Base-by-base conservation (phyloP, 2,329 filamentous ascomycete species). In the Zymoseptoria pseudotritici region DNA sequence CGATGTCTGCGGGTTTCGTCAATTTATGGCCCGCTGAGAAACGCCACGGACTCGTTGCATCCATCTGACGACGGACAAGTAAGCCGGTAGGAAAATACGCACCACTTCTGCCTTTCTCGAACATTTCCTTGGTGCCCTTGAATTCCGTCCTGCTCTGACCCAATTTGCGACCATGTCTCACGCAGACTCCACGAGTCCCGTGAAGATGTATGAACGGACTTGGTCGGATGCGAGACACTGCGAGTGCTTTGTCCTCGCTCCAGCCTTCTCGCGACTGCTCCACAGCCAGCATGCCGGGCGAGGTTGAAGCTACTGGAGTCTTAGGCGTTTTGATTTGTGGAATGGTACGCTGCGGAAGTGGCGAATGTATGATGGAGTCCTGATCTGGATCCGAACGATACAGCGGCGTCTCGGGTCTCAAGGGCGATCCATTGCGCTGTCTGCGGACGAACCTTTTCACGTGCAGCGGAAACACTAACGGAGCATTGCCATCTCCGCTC, bases 41-140 rank as follows among this genome's bases (percentile, higher is more conserved):
- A 31, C 57, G 62, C 67, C 68, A 73, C 3, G 69, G 70, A 61
- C 70, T 73, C 11, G 69, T 68, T 9, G 67, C 66, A 11, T 72
- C 69, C 31, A 68, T 60, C 54, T 72, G 68, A 22, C 66, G 66
- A 24, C 64, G 60, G 11, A 62, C 61, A 36, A 59, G 56, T 13
- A 66, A 54, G 24, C 69, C 69, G 54, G 64, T 66, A 51, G 71
- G 67, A 42, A 69, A 57, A 55, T 69, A 71, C 62, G 62, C 63
- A 67, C 70, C 71, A 57, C 61, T 67, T 57, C 65, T 60, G 50
- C 64, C 65, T 50, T 63, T 67, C 31, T 69, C 67, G 46, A 69
- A 62, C 56, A 66, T 63, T 19, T 70, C 67, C n/a, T 62, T 64
- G 3, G 68, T 68, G 4, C 64, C 62, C 19, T 52, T 46, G 13